These are phyloP conservation scores for Thalassiosira ordinaria DNA, from an alignment of 352 stramenopile species.

Conservation along the genomic window DNA sequence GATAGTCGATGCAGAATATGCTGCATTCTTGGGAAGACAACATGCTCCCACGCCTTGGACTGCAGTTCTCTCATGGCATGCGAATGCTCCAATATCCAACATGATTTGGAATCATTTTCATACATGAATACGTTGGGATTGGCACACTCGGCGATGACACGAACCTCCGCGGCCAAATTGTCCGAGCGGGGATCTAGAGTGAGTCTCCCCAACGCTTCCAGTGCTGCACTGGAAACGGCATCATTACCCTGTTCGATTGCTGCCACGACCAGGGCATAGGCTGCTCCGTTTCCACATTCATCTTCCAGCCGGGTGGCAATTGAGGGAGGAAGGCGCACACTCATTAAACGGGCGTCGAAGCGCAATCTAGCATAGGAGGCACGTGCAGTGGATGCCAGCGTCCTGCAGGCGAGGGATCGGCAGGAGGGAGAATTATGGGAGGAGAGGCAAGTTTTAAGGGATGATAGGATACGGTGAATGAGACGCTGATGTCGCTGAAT, in stretches of 20 bases:
- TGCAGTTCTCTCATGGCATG: constrained; percentile 62
- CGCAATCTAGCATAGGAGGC: constrained; percentile 58
- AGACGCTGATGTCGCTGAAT: constrained; percentile 23
- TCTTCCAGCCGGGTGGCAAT: constrained; percentile 65
- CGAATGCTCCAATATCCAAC: constrained; percentile 54
- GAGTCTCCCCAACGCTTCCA: constrained; percentile 67
- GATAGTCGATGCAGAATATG: constrained; percentile 58
- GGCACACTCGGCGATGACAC: constrained; percentile 59
- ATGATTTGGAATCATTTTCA: constrained; percentile 22
- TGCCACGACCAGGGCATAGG: constrained; percentile 53
- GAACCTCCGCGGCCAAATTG: constrained; percentile 31
- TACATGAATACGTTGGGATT: constrained; percentile 46
- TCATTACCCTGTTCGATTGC: constrained; percentile 73
- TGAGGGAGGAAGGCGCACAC: constrained; percentile 29
- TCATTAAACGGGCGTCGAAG: constrained; percentile 55
- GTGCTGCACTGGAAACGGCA: constrained; percentile 60
- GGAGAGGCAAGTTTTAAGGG: constrained; percentile 26
- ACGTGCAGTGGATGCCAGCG: constrained; percentile 57
- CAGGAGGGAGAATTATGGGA: constrained; percentile 27
- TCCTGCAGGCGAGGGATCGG: constrained; percentile 58
- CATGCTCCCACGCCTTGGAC: constrained; percentile 61
- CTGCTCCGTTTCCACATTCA: constrained; percentile 64
- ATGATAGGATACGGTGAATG: constrained; percentile 27
- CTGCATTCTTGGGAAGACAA: constrained; percentile 65
- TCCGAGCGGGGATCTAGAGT: constrained; percentile 48